Percentiles rank a stretch among this genome's conserved stretches.
phyloP scores from a whole-genome alignment of 1,139 yeast species.

The Martiniozyma asiatica region DNA sequence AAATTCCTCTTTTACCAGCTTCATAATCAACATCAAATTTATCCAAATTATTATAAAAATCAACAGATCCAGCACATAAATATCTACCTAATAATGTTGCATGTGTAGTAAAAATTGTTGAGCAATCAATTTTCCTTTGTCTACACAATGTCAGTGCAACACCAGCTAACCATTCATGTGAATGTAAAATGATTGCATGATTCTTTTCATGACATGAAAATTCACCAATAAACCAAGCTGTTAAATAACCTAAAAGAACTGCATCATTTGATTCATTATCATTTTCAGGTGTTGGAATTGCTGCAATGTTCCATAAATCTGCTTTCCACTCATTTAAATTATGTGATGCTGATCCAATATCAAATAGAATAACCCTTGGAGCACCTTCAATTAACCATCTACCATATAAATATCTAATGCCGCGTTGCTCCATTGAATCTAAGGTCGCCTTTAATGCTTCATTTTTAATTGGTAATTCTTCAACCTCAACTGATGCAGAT shows the following conservation, averaged over 20 bases:
- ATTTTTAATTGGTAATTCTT: constrained; percentile 65
- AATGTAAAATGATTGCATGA: constrained; percentile 78
- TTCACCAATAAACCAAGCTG: constrained; percentile 96
- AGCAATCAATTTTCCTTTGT: constrained; percentile 82
- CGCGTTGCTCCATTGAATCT: constrained; percentile 68
- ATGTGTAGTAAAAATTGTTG: constrained; percentile 94
- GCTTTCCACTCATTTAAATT: constrained; percentile 86
- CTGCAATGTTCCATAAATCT: constrained; percentile 83
- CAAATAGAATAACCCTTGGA: constrained; percentile 83
- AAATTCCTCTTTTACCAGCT: constrained; percentile 95
- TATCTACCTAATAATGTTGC: constrained; percentile 93
- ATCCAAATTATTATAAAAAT: constrained; percentile 84
- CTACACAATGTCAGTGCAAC: constrained; percentile 88
- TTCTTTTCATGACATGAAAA: constrained; percentile 70
- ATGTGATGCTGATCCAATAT: constrained; percentile 60
- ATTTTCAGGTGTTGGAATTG: constrained; percentile 85
- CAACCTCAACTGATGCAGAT: constrained; percentile 88
- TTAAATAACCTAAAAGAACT: constrained; percentile 80
- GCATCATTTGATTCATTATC: constrained; percentile 89
- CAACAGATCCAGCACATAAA: constrained; percentile 92
- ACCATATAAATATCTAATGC: constrained; percentile 77
- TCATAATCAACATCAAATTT: constrained; percentile 93
- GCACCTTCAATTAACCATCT: constrained; percentile 98
- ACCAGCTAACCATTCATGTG: constrained; percentile 98
- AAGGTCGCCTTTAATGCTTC: constrained; percentile 48